phyloP scores from a whole-genome alignment of 169 alveolate genomes.

The Cryptosporidium sp. region DNA sequence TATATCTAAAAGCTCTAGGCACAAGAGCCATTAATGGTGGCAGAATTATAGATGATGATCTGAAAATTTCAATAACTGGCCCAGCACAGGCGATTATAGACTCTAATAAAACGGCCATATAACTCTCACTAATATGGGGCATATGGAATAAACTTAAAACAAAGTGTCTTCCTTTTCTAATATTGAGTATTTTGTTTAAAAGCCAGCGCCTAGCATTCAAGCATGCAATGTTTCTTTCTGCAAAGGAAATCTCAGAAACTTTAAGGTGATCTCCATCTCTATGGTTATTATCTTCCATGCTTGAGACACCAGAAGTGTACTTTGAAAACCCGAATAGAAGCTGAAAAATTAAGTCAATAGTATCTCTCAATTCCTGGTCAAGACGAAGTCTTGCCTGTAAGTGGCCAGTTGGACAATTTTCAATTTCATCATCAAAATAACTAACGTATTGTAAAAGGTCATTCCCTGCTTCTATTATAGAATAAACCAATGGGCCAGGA shows the following conservation, averaged over 20 bases:
- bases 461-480: constrained; percentile 67
- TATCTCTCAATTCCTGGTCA: constrained; percentile 65
- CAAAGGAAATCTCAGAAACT: constrained; percentile 1
- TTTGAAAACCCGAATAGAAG: constrained; percentile 52
- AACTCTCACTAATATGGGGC: constrained; percentile 67
- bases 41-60: constrained; percentile 34
- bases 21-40: constrained; percentile 73
- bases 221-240: constrained; percentile 27
- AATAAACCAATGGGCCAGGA: constrained; percentile 60
- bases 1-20: constrained; percentile 63
- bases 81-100: constrained; percentile 32
- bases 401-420: constrained; percentile 74
- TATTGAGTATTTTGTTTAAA: constrained; percentile 34
- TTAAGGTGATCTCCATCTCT: background rate
- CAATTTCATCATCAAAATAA: constrained; percentile 66
- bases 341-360: constrained; percentile 44
- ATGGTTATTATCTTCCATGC: background rate
- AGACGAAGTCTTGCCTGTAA: constrained; percentile 65
- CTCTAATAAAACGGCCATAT: constrained; percentile 44
- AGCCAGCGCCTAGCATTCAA: constrained; percentile 70
- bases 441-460: constrained; percentile 58
- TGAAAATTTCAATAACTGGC: constrained; percentile 17
- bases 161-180: constrained; percentile 62
- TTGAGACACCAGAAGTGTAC: background rate
- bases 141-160: constrained; percentile 46